Conservation (phyloP, 139 green algal genomes). For the Choricystis sp. region DNA sequence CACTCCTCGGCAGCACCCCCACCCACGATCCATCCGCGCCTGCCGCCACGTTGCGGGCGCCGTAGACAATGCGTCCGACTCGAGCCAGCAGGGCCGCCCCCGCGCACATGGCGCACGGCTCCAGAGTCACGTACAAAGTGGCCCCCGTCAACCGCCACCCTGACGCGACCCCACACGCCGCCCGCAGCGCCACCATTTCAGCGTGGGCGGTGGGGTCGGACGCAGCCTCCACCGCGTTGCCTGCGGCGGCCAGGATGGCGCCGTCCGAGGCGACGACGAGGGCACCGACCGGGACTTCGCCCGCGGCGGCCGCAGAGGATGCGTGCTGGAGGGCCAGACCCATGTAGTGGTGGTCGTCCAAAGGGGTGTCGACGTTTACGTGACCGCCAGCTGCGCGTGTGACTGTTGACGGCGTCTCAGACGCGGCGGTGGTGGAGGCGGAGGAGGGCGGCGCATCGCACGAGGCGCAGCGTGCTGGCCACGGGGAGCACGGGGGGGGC, state of each 20-base stretch:
- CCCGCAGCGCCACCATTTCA: constrained; percentile 61
- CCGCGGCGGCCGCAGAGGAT: constrained; percentile 6
- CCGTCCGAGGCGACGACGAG: constrained; percentile 36
- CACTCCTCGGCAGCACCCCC: constrained; percentile 22
- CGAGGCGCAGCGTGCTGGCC: too few relatives aligned
- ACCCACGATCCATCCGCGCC: constrained; percentile 82
- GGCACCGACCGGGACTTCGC: constrained; percentile 71
- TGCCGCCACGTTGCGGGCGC: constrained; percentile 52
- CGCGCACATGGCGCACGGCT: constrained; percentile 94
- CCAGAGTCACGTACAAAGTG: constrained; percentile 83
- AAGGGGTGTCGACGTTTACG: neutral
- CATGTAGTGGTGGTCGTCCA: constrained; percentile 17
- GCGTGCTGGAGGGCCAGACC: constrained; percentile 16
- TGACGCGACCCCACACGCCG: constrained; percentile 15
- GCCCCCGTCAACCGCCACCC: constrained; percentile 47
- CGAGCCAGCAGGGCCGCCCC: constrained; percentile 70
- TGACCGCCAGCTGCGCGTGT: too few relatives aligned
- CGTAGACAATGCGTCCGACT: constrained; percentile 68
- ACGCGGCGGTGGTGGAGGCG: too few relatives aligned
- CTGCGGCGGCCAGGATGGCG: constrained; percentile 24
- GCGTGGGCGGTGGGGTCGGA: constrained; percentile 64
- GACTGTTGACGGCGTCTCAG: too few relatives aligned
- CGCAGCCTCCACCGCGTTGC: constrained; percentile 41
- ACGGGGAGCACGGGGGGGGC: too few relatives aligned
- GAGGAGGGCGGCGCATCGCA: too few relatives aligned